These are phyloP conservation scores for Marsdenia floribunda DNA, from an alignment of 257 asterid species.

Conservation along the genomic window DNA sequence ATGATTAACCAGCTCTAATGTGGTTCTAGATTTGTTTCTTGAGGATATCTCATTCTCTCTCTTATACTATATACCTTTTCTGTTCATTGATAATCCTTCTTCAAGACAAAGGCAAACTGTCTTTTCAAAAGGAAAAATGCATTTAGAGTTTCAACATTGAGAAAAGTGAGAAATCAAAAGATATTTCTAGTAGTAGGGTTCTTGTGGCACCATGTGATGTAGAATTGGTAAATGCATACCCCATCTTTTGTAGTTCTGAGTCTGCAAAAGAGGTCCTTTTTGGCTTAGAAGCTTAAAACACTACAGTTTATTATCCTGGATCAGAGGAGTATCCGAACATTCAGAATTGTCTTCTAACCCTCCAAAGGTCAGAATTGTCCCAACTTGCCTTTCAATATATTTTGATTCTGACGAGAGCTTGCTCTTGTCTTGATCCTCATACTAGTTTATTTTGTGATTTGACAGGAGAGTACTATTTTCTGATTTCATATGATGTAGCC, in stretches of 20 bases:
- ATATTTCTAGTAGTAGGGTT: not conserved
- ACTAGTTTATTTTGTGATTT: not conserved
- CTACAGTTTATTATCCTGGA: not conserved
- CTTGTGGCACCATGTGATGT: not conserved
- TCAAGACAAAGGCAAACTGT: too few species aligned
- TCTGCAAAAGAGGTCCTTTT: not conserved
- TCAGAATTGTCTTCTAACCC: not conserved
- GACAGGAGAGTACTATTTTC: not conserved
- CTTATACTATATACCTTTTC: too few species aligned
- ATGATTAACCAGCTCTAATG: too few species aligned
- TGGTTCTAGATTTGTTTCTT: too few species aligned
- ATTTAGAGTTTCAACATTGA: not conserved
- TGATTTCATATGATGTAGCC: not conserved
- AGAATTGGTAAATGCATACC: not conserved
- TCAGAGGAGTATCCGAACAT: not conserved
- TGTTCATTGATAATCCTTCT: too few species aligned
- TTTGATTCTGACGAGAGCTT: not conserved
- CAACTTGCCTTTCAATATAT: not conserved
- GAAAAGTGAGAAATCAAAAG: not conserved
- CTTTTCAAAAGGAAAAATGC: not conserved
- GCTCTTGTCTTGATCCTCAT: not conserved
- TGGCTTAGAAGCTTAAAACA: constrained; percentile 1
- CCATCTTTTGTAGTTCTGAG: not conserved
- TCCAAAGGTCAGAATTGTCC: not conserved
- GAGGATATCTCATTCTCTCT: too few species aligned